Evolutionary conservation across 805 yeast species (phyloP).

Genomic region (Zygosaccharomyces pseudorouxii): DNA sequence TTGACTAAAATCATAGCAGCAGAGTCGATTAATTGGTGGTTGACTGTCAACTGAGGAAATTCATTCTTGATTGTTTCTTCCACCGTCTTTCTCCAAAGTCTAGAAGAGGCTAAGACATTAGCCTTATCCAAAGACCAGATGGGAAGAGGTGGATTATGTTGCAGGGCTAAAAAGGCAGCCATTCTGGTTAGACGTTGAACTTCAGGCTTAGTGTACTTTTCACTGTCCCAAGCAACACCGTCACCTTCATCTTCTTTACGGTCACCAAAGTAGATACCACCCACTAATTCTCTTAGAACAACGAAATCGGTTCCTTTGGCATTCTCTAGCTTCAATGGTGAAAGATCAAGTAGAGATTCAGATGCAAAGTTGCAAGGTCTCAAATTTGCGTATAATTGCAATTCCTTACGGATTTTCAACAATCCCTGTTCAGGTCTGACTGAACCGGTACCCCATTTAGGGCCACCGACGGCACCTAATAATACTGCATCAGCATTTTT

Average conservation of each 20-base stretch:
- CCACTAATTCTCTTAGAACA: constrained; percentile 94
- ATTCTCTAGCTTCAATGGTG: constrained; percentile 80
- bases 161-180: constrained; percentile 97
- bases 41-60: constrained; percentile 81
- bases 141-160: constrained; percentile 89
- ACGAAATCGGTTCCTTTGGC: constrained; percentile 89
- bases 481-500: constrained; percentile 91
- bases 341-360: constrained; percentile 74
- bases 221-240: constrained; percentile 90
- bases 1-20: constrained; percentile 98
- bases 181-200: constrained; percentile 93
- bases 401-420: constrained; percentile 88
- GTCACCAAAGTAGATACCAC: constrained; percentile 97
- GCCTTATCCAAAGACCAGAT: constrained; percentile 97
- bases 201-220: constrained; percentile 84
- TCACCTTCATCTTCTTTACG: constrained; percentile 86
- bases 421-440: constrained; percentile 98
- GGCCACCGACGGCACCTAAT: constrained; percentile 98
- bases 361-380: constrained; percentile 94
- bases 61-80: constrained; percentile 78
- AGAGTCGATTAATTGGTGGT: constrained; percentile 95
- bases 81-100: constrained; percentile 94
- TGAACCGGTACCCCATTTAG: constrained; percentile 96
- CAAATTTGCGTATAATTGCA: constrained; percentile 89
- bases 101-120: constrained; percentile 90